Percentiles rank a stretch among this genome's conserved stretches.
phyloP scores from a whole-genome alignment of 805 yeast genomes.

The Hanseniaspora mollemarum region DNA sequence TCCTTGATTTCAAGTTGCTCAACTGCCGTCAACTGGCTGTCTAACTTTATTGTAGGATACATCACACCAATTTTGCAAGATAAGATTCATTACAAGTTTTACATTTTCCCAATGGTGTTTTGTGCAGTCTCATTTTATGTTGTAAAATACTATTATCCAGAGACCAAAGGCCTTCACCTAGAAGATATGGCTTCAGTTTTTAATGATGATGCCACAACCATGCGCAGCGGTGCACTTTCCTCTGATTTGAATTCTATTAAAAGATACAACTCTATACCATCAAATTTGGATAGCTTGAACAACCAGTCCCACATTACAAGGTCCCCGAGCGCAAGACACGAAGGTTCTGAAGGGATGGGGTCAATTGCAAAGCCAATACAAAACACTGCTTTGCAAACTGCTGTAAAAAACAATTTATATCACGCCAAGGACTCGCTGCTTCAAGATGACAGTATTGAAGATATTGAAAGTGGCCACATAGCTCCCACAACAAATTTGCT shows the following conservation, averaged over 20 bases:
- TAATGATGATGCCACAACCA: conserved; percentile 38
- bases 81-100: conserved; percentile 50
- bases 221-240: conserved; percentile 10
- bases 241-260: conserved; percentile 1
- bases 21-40: conserved; percentile 56
- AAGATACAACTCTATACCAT: conserved; percentile 12
- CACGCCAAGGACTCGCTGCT: conserved; percentile 1
- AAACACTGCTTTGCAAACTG: background rate
- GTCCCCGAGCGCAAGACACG: conserved; percentile 4
- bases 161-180: conserved; percentile 63
- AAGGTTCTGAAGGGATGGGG: background rate
- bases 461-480: background rate
- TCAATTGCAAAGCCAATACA: background rate
- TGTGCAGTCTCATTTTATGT: conserved; percentile 52
- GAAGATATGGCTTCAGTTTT: conserved; percentile 65
- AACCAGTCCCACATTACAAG: background rate
- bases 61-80: conserved; percentile 48
- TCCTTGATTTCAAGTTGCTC: conserved; percentile 52
- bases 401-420: background rate
- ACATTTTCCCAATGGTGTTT: conserved; percentile 55
- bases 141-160: conserved; percentile 60
- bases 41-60: conserved; percentile 57
- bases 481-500: conserved; percentile 17
- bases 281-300: conserved; percentile 1
- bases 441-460: conserved; percentile 1